phyloP scores from a whole-genome alignment of 495 filamentous ascomycete species.

The Penicillium manginii region DNA sequence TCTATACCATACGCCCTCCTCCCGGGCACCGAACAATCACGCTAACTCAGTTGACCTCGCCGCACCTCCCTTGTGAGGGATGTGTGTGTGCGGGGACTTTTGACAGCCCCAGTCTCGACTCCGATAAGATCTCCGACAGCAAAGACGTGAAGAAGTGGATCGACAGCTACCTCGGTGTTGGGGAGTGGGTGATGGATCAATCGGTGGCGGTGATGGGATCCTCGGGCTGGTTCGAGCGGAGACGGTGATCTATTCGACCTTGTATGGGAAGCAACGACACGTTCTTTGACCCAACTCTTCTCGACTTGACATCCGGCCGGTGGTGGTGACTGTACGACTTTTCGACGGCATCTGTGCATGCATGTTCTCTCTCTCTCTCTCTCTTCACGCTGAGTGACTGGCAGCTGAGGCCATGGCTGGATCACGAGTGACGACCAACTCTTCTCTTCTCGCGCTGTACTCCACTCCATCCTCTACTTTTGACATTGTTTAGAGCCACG shows the following conservation, averaged over 20 bases:
- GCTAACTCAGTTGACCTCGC: slow-evolving; percentile 41
- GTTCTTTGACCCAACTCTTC: slow-evolving; percentile 8
- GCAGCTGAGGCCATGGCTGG: slow-evolving; percentile 10
- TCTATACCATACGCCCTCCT: slow-evolving; percentile 4
- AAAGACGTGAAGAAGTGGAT: slow-evolving; percentile 88
- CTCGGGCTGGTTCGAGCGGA: slow-evolving; percentile 87
- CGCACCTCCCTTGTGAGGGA: slow-evolving; percentile 34
- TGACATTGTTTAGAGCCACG: slow-evolving; percentile 17
- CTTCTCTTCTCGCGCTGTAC: slow-evolving; percentile 11
- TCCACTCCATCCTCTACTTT: slow-evolving; percentile 12
- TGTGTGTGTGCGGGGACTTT: slow-evolving; percentile 39
- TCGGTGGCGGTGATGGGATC: slow-evolving; percentile 88
- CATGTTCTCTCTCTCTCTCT: neutral
- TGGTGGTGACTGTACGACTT: neutral
- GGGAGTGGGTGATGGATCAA: slow-evolving; percentile 98
- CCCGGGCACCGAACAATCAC: neutral
- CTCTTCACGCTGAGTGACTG: neutral
- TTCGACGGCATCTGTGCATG: neutral
- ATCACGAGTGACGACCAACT: slow-evolving; percentile 26
- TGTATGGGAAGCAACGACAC: slow-evolving; percentile 7
- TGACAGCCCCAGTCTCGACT: slow-evolving; percentile 79
- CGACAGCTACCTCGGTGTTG: slow-evolving; percentile 91
- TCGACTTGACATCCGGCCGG: slow-evolving; percentile 1
- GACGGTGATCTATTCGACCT: slow-evolving; percentile 56
- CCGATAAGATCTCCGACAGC: slow-evolving; percentile 82